phyloP scores from a whole-genome alignment of 805 yeast species.

The Clavispora carvajalis region DNA sequence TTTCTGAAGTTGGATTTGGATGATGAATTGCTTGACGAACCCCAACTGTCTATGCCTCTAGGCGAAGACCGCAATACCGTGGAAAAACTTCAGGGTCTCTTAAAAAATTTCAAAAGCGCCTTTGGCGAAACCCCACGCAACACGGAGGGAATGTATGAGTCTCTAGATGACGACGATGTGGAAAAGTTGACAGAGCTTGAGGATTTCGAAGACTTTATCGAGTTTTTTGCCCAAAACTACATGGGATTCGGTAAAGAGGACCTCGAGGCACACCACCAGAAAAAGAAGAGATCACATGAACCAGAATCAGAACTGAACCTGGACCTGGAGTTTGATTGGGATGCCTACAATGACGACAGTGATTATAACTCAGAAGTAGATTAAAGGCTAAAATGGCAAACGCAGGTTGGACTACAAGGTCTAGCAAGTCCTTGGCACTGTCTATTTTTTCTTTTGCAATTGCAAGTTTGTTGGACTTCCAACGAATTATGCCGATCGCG shows the following conservation, averaged over 20 bases:
- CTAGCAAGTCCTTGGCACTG: too few species aligned
- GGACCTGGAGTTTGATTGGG: slow-evolving; percentile 6
- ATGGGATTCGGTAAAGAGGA: slow-evolving; percentile 6
- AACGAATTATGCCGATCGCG: too few species aligned
- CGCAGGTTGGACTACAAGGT: too few species aligned
- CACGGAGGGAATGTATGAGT: neutral
- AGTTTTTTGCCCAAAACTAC: slow-evolving; percentile 9
- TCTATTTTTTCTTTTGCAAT: too few species aligned
- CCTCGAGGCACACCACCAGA: slow-evolving; percentile 3
- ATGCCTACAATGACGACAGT: slow-evolving; percentile 9
- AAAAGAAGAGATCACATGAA: neutral
- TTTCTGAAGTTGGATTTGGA: neutral
- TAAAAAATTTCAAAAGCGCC: neutral
- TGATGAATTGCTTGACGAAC: neutral
- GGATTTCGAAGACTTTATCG: slow-evolving; percentile 13
- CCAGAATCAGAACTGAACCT: neutral
- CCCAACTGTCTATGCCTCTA: neutral
- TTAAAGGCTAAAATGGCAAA: neutral
- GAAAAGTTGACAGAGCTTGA: slow-evolving; percentile 5
- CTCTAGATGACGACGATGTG: slow-evolving; percentile 4
- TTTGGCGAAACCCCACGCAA: neutral
- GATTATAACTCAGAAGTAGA: slow-evolving; percentile 6
- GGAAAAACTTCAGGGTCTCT: neutral
- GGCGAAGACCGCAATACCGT: neutral
- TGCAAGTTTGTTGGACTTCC: too few species aligned